These are phyloP conservation scores for Hordeum pubiflorum DNA, from an alignment of 202 grass and related monocot genomes.

Conservation along the genomic window DNA sequence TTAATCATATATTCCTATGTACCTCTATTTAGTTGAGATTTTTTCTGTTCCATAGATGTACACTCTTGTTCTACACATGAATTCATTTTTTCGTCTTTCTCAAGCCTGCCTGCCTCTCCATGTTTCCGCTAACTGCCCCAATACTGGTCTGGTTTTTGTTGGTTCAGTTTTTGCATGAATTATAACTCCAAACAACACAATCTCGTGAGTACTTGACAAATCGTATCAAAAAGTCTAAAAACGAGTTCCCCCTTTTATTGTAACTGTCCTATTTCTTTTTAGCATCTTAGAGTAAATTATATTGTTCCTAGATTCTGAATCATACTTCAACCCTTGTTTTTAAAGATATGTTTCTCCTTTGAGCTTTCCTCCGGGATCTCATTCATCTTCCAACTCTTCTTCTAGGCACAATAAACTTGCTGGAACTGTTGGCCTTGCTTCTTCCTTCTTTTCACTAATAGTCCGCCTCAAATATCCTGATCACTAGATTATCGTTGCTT, in stretches of 20 bases:
- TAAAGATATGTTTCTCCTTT: background rate
- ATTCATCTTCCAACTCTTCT: background rate
- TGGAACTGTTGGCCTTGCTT: background rate
- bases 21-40: background rate
- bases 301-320: background rate
- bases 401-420: background rate
- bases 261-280: background rate
- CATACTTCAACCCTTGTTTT: background rate
- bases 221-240: background rate
- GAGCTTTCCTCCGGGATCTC: background rate
- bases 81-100: background rate
- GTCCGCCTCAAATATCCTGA: background rate
- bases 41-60: background rate
- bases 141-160: background rate
- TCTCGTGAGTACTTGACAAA: background rate
- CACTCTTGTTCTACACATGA: background rate
- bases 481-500: background rate
- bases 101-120: background rate
- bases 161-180: background rate
- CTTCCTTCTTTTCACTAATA: no score
- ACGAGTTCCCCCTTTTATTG: background rate
- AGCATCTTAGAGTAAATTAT: background rate
- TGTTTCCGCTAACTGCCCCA: background rate
- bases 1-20: conserved; percentile 1
- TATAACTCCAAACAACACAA: background rate